phyloP scores from a whole-genome alignment of 2,329 filamentous ascomycete species.

The Chaetomiaceae sp. region DNA sequence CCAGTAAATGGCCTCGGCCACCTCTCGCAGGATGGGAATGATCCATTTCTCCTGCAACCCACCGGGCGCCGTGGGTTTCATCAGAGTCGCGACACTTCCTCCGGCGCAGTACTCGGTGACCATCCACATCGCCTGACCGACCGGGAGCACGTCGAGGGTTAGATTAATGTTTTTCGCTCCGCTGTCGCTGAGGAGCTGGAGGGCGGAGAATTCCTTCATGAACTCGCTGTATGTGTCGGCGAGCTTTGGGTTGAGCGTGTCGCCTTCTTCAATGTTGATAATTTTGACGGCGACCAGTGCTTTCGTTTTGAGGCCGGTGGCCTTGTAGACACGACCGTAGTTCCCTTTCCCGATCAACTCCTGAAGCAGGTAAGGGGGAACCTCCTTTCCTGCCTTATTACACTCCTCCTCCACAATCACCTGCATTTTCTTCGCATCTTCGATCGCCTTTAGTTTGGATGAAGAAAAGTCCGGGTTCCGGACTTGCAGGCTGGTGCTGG shows the following conservation, averaged over 20 bases:
- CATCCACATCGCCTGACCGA: conserved; percentile 81
- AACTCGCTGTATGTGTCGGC: conserved; percentile 66
- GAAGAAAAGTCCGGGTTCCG: conserved; percentile 29
- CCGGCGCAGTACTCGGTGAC: conserved; percentile 82
- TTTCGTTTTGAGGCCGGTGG: conserved; percentile 34
- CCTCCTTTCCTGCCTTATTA: conserved; percentile 48
- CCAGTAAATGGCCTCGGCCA: conserved; percentile 61
- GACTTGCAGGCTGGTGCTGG: conserved; percentile 28
- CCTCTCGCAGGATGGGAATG: conserved; percentile 61
- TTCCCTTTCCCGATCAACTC: conserved; percentile 66
- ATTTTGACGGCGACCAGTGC: conserved; percentile 68
- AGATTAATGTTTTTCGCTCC: conserved; percentile 76
- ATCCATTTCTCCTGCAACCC: conserved; percentile 68
- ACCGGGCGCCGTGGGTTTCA: conserved; percentile 56
- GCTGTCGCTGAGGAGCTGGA: conserved; percentile 68
- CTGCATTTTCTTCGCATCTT: conserved; percentile 63
- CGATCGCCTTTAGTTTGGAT: conserved; percentile 45
- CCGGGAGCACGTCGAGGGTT: conserved; percentile 71
- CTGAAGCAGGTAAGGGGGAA: conserved; percentile 56
- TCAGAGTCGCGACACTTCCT: conserved; percentile 71
- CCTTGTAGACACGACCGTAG: conserved; percentile 66
- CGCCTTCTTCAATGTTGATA: conserved; percentile 75
- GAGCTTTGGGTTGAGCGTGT: conserved; percentile 60
- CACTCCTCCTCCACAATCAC: conserved; percentile 53
- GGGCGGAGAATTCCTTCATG: conserved; percentile 62